A percentile compares a stretch with the other conserved stretches of the same genome.
phyloP scores from a whole-genome alignment of 305 asterid genomes.

The Vinca major region DNA sequence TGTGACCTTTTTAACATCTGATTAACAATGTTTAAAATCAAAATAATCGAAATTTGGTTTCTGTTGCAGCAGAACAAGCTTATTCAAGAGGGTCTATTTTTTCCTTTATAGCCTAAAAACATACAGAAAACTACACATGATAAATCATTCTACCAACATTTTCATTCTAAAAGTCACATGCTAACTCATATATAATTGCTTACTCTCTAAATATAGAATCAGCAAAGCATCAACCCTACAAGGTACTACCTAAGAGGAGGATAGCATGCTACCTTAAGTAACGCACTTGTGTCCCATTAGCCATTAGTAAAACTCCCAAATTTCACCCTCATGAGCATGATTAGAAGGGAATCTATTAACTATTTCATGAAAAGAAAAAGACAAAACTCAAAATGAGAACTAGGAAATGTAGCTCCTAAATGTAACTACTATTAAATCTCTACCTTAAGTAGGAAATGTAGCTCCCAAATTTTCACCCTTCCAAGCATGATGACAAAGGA shows the following conservation, averaged over 20 bases:
- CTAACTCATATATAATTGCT: background rate
- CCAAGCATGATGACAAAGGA: background rate
- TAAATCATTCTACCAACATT: background rate
- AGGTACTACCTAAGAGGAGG: background rate
- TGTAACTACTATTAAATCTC: background rate
- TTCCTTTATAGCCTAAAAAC: background rate
- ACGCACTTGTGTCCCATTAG: background rate
- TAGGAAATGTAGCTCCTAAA: background rate
- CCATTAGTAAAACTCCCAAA: background rate
- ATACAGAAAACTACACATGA: background rate
- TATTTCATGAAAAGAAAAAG: background rate
- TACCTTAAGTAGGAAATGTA: background rate
- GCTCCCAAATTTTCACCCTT: background rate
- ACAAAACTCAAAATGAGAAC: background rate
- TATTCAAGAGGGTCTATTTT: background rate
- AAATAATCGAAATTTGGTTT: background rate
- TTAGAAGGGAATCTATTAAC: background rate
- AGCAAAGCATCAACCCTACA: too few relatives aligned
- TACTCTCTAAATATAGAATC: too few relatives aligned
- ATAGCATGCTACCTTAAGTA: background rate
- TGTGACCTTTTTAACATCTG: background rate
- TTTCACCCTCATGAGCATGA: background rate
- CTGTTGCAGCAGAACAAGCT: background rate
- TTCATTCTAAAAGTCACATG: background rate
- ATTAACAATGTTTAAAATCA: background rate